Base-by-base conservation (phyloP, 306 rosid genomes). In the Argentina anserina region DNA sequence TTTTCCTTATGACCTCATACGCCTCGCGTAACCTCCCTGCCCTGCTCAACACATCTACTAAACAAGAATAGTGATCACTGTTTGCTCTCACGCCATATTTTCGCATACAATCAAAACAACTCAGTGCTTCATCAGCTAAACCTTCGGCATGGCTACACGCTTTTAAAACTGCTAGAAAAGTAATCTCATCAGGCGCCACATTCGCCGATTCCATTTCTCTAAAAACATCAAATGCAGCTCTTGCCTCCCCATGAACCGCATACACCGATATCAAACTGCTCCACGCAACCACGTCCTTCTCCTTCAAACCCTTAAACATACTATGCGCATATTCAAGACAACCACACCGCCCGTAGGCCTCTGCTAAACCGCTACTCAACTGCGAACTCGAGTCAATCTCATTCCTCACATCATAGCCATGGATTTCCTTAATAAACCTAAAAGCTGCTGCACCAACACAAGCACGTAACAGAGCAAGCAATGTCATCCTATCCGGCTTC, bases 51-150 rank as follows among this genome's bases (percentile, higher is more conserved):
- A 83, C 96, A 79, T 91, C 96, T 8, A 87, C 91, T 70, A 91
- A 58, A 83, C 97, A 91, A 9, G 97, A 87, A 76, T 86, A 91
- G 78, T 91, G 97, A 53, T 86, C 92, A 17, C 97, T 89, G 47
- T 47, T 86, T 14, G 93, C 79, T 84, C 83, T 75, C 33, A 91
- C 78, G 9, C 79, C 86, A 70, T 82, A 87, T 67, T 53, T 76
- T 7, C 55, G 36, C 97, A 91, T 89, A 42, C 82, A 76, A 21
- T 65, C 59, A 42, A 89, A 87, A 84, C 78, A 87, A 58, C 62
- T 20, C 80, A 89, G 67, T 18, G 93, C 93, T 75, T 91, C 93
- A 58, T 91, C 90, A 18, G 86, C 87, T 49, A 91, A 81, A 2
- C 96, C 93, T 15, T 70, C 52, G 9, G 82, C 90, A 65, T 91